A percentile compares a stretch with the other conserved stretches of the same genome.
These are phyloP conservation scores for Annulohypoxylon maeteangense DNA, from an alignment of 495 filamentous ascomycete species.

Conservation along the genomic window DNA sequence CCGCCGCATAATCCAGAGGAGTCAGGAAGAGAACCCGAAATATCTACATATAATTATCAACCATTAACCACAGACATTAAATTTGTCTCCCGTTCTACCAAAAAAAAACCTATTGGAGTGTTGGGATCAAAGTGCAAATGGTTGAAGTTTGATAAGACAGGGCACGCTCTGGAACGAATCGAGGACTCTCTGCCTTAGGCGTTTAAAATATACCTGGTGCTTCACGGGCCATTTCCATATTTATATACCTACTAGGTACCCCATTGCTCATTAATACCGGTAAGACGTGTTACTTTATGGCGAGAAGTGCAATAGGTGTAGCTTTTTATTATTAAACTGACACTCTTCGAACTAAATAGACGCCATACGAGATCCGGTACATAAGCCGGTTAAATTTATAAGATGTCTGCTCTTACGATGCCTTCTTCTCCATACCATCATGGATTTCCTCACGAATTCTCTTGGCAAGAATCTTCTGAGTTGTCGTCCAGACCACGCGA, in stretches of 20 bases:
- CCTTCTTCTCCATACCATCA: slow-evolving; percentile 42
- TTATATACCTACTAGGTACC: neutral
- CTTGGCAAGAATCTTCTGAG: slow-evolving; percentile 44
- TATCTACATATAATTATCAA: neutral
- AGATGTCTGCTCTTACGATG: slow-evolving; percentile 52
- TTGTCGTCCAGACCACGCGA: slow-evolving; percentile 38
- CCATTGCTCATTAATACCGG: neutral
- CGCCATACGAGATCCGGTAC: neutral
- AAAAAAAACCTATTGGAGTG: neutral
- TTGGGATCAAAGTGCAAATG: neutral
- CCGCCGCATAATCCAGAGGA: neutral
- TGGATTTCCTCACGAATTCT: slow-evolving; percentile 42
- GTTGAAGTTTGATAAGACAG: neutral
- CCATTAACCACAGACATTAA: neutral
- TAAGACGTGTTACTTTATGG: neutral
- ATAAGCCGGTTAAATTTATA: slow-evolving; percentile 14
- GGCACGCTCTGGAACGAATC: neutral
- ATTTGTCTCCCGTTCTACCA: neutral
- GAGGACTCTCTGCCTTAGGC: neutral
- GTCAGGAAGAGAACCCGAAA: neutral
- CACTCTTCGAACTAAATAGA: neutral
- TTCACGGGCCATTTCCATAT: neutral
- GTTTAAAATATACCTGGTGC: neutral
- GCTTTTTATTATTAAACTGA: neutral
- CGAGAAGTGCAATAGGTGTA: neutral